A percentile compares a stretch with the other conserved stretches of the same genome.
phyloP scores from a whole-genome alignment of 768 basidiomycete species.

The Steccherinum ochraceum region DNA sequence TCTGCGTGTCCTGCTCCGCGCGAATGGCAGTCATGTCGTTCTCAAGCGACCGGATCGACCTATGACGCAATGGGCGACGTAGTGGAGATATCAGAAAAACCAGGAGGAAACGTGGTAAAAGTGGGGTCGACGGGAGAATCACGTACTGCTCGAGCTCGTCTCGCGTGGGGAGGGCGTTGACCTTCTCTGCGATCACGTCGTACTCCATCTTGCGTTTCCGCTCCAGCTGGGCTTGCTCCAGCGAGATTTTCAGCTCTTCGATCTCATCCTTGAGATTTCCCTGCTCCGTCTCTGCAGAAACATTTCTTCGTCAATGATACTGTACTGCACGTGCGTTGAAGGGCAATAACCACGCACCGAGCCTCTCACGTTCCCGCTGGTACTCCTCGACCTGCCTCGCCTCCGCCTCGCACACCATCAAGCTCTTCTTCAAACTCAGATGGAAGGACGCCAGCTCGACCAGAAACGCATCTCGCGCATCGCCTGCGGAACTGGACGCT shows the following conservation, averaged over 20 bases:
- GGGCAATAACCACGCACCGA: constrained; percentile 44
- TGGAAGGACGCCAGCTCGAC: constrained; percentile 76
- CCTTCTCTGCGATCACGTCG: constrained; percentile 76
- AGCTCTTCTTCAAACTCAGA: constrained; percentile 66
- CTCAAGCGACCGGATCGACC: constrained; percentile 63
- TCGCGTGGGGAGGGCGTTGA: constrained; percentile 69
- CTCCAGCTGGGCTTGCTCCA: constrained; percentile 75
- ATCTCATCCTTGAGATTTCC: constrained; percentile 63
- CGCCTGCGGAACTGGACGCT: constrained; percentile 38
- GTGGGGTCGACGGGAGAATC: constrained; percentile 2
- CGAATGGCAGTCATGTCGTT: constrained; percentile 74
- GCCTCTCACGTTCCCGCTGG: constrained; percentile 59
- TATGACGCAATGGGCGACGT: constrained; percentile 19
- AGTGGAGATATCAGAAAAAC: no score
- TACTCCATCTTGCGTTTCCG: constrained; percentile 82
- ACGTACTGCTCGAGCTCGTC: constrained; percentile 74
- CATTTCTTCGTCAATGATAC: constrained; percentile 4
- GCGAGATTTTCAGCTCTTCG: constrained; percentile 63
- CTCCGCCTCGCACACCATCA: constrained; percentile 83
- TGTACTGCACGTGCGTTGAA: no score
- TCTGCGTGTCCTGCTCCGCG: constrained; percentile 69
- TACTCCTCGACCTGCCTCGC: constrained; percentile 82
- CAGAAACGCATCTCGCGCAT: constrained; percentile 74
- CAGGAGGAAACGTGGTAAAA: neutral
- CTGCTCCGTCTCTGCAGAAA: constrained; percentile 59